A percentile compares a stretch with the other conserved stretches of the same genome.
These are phyloP conservation scores for Rubroboletus satanas DNA, from an alignment of 768 basidiomycete species.

Conservation along the genomic window DNA sequence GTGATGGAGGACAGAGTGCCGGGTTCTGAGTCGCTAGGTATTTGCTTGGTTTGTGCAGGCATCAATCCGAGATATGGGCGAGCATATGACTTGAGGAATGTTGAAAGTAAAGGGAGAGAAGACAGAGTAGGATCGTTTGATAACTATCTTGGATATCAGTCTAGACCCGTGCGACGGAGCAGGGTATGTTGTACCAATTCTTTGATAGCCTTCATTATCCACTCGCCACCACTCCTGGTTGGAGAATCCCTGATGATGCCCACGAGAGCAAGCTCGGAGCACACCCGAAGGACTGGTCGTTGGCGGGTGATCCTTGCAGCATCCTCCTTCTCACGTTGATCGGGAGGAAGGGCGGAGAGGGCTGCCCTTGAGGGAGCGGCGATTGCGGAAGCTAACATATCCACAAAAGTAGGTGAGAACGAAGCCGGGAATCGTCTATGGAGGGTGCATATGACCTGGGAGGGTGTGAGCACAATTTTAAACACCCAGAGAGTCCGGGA, in stretches of 20 bases:
- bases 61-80: conserved; percentile 81
- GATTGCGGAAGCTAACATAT: conserved; percentile 54
- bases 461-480: neutral
- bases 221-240: conserved; percentile 72
- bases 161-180: conserved; percentile 9
- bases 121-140: conserved; percentile 83
- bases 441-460: conserved; percentile 80
- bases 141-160: conserved; percentile 46
- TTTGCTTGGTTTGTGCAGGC: conserved; percentile 56
- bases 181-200: conserved; percentile 61
- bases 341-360: conserved; percentile 55
- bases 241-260: conserved; percentile 75
- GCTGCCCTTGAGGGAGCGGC: conserved; percentile 55
- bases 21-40: conserved; percentile 49
- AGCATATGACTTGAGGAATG: conserved; percentile 91
- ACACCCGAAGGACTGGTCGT: conserved; percentile 80
- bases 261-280: conserved; percentile 86
- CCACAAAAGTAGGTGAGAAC: conserved; percentile 71
- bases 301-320: conserved; percentile 72
- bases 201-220: conserved; percentile 83
- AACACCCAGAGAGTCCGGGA: neutral
- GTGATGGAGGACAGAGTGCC: conserved; percentile 47
- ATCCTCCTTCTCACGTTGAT: conserved; percentile 94
- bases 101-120: conserved; percentile 85
- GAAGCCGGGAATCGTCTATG: conserved; percentile 81